Evolutionary conservation across 73 alveolate species (phyloP).

Genomic region (Blepharisma japonicum): DNA sequence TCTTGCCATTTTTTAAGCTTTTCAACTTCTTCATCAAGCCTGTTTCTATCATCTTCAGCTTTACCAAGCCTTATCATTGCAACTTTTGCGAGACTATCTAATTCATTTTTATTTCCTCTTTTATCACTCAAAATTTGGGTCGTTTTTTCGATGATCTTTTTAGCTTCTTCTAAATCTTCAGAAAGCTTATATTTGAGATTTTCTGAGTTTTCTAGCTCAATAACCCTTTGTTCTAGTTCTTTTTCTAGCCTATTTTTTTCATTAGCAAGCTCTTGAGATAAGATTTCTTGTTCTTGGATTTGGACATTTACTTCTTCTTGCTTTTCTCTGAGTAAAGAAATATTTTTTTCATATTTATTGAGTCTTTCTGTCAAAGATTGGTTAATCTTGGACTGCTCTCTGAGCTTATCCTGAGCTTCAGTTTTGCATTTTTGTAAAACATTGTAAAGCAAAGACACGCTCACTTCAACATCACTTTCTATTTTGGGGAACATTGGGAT

Average conservation of each 20-base stretch:
- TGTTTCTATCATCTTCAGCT: not conserved
- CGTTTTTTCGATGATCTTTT: slow-evolving; percentile 1
- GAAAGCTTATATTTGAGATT: not conserved
- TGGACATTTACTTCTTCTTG: not conserved
- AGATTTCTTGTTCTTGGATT: slow-evolving; percentile 11
- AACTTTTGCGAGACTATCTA: not conserved
- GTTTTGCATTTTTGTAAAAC: not conserved
- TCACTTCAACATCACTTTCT: not conserved
- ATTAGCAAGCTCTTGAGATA: not conserved
- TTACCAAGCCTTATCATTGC: not conserved
- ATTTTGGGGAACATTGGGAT: not conserved
- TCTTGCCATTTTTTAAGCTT: not conserved
- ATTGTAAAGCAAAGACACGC: not conserved
- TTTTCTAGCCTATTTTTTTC: slow-evolving; percentile 9
- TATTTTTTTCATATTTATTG: not conserved
- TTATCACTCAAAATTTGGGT: not conserved
- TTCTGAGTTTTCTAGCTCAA: not conserved
- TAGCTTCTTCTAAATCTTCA: not conserved
- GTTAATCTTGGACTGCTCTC: not conserved
- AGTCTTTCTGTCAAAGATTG: not conserved
- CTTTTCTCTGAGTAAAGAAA: not conserved
- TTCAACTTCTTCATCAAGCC: not conserved
- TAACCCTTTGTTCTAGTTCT: not conserved
- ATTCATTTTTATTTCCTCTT: not conserved
- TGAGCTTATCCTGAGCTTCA: not conserved